Evolutionary conservation across 257 asterid genomes (phyloP), one percentile per base, ranked within the genome.

Genomic region (Nicotiana benthamiana): DNA sequence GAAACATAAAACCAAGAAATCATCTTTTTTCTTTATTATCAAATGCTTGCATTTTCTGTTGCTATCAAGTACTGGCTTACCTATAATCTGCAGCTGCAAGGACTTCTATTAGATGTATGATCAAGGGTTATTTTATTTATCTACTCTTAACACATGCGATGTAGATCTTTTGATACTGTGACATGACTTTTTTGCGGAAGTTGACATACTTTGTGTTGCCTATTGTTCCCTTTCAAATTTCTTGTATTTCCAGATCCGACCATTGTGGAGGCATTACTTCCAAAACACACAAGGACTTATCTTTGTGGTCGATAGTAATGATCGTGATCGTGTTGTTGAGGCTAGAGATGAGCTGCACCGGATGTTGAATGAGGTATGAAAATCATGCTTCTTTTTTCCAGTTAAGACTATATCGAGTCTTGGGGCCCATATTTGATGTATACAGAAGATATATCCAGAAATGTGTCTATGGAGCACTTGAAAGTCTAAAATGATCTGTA

Each of bases 241-340:
- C n/a, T 61, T 48, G 10, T 54, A 76, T 59, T 79, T 87, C 15
- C 87, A 92, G 97, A 92, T 92, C 85, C 92, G 97, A 66, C 97
- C 97, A 85, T 75, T 92, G 86, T 92, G 97, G 95, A 92, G 97
- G 86, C 95, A 90, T 82, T 92, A 92, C 88, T 92, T 92, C 84
- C 97, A 92, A 84, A 92, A 92, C 88, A 92, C 95, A 22, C 97
- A 92, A 87, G 97, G 97, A 77, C 89, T 92, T 79, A 92, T 92
- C 80, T 92, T 92, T 75, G 97, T 92, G 77, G 97, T 92, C 32
- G 97, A 92, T 75, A 92, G 97, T 72, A 92, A 92, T 81, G 97
- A 92, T 83, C 87, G 97, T 36, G 97, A 92, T 64, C 97, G 97
- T 92, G 94, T 88, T 65, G 94, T 92, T 88, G 97, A 92, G 85